Evolutionary conservation across 257 asterid species (phyloP).

Genomic region (Salvia miltiorrhiza): DNA sequence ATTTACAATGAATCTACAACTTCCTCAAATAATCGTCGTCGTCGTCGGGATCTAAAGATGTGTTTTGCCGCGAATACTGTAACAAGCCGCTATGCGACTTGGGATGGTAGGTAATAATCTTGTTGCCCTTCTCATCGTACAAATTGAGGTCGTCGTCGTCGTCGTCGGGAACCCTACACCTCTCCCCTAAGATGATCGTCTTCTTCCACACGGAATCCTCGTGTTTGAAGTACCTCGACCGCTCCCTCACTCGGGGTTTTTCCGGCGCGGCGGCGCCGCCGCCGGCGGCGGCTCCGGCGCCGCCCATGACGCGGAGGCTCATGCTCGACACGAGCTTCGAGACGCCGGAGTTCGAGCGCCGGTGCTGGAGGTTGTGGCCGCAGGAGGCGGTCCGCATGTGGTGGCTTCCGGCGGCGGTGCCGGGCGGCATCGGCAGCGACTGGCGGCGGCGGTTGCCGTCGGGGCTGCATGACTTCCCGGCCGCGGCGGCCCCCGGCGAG

Average conservation of each 20-base stretch:
- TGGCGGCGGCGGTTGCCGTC: not conserved
- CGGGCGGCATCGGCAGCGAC: conserved; percentile 24
- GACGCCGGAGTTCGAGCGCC: conserved; percentile 32
- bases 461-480: not conserved
- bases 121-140: conserved; percentile 67
- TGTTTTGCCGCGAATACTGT: conserved; percentile 26
- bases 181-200: conserved; percentile 83
- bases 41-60: not conserved
- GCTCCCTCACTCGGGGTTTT: conserved; percentile 23
- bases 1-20: not conserved
- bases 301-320: conserved; percentile 46
- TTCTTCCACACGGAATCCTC: conserved; percentile 92
- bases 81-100: conserved; percentile 28
- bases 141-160: conserved; percentile 45
- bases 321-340: conserved; percentile 39
- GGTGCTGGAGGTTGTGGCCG: conserved; percentile 32
- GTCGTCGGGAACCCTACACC: conserved; percentile 64
- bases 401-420: not conserved
- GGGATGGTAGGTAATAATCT: conserved; percentile 54
- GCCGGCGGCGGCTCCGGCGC: too few relatives aligned
- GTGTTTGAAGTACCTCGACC: conserved; percentile 34
- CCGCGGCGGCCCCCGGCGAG: not conserved
- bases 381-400: conserved; percentile 33
- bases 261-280: conserved; percentile 11
- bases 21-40: not conserved